These are phyloP conservation scores for Gautieria morchelliformis DNA, from an alignment of 768 basidiomycete species.

Conservation along the genomic window DNA sequence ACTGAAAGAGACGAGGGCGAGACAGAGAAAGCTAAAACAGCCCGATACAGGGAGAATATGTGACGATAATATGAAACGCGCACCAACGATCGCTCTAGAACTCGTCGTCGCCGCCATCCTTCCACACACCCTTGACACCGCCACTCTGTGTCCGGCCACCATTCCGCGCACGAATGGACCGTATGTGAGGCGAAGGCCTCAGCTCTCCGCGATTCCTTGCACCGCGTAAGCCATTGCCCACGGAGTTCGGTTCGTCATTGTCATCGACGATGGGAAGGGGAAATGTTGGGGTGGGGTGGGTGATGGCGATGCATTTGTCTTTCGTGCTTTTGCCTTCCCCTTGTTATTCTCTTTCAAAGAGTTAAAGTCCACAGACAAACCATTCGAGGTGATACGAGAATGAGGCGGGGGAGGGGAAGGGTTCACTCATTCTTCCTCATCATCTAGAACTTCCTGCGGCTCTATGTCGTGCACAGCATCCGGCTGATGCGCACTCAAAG, in stretches of 20 bases:
- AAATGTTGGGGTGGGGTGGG: conserved; percentile 34
- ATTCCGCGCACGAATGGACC: conserved; percentile 62
- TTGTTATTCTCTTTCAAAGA: neutral
- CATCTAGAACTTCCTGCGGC: conserved; percentile 24
- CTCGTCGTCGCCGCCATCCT: conserved; percentile 3
- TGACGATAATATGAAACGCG: neutral
- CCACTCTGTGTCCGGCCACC: conserved; percentile 81
- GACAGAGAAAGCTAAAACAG: neutral
- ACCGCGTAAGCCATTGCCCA: neutral
- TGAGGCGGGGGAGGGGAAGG: conserved; percentile 40
- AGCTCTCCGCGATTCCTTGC: neutral
- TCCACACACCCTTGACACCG: conserved; percentile 60
- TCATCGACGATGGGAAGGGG: conserved; percentile 46
- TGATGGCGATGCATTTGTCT: conserved; percentile 9
- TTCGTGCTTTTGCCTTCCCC: neutral
- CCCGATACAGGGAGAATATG: neutral
- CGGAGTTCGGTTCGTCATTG: neutral
- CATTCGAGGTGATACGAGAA: conserved; percentile 8
- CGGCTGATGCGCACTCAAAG: conserved; percentile 26
- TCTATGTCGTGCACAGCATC: conserved; percentile 15
- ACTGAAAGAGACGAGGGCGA: neutral
- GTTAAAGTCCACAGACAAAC: neutral
- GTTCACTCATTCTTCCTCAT: conserved; percentile 52
- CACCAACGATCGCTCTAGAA: neutral
- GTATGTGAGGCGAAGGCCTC: conserved; percentile 45